Conservation (phyloP, 2,329 filamentous ascomycete genomes). For the Lecanicillium sp. region DNA sequence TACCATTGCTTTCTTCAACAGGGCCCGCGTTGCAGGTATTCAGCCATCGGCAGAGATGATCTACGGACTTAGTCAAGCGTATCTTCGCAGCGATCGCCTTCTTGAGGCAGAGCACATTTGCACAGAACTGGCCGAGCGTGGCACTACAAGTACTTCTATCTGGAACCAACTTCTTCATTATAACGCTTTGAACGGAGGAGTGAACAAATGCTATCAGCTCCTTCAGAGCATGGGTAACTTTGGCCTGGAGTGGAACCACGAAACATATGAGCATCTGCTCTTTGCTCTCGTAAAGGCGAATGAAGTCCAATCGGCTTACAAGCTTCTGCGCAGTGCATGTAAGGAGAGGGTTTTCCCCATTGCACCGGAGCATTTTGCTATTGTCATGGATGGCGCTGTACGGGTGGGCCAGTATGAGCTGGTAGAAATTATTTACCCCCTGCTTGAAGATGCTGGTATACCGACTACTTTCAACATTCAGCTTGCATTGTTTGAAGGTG, state of each 20-base stretch:
- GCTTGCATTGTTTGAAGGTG: conserved; percentile 33
- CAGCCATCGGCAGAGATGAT: conserved; percentile 49
- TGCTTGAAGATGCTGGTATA: conserved; percentile 34
- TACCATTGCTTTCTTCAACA: conserved; percentile 55
- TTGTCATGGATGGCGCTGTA: conserved; percentile 45
- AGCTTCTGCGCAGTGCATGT: conserved; percentile 35
- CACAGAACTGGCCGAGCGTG: conserved; percentile 41
- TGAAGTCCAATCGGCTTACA: conserved; percentile 40
- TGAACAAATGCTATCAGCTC: conserved; percentile 39
- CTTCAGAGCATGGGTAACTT: conserved; percentile 40
- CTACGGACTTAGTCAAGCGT: conserved; percentile 58
- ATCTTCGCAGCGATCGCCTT: conserved; percentile 37
- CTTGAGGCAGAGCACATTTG: conserved; percentile 29
- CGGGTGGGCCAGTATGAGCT: conserved; percentile 31
- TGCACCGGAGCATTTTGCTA: conserved; percentile 39
- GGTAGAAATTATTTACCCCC: conserved; percentile 26
- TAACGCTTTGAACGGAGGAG: conserved; percentile 53
- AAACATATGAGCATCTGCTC: conserved; percentile 43
- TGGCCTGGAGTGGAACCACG: conserved; percentile 37
- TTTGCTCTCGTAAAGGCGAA: conserved; percentile 38
- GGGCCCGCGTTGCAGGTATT: conserved; percentile 47
- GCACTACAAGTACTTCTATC: conserved; percentile 48
- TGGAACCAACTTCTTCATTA: conserved; percentile 74
- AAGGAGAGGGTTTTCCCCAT: conserved; percentile 37
- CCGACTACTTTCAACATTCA: conserved; percentile 33